Evolutionary conservation across 352 stramenopile species (phyloP), one percentile per base, ranked within the genome.

Genomic region (Blastocystis sp.): DNA sequence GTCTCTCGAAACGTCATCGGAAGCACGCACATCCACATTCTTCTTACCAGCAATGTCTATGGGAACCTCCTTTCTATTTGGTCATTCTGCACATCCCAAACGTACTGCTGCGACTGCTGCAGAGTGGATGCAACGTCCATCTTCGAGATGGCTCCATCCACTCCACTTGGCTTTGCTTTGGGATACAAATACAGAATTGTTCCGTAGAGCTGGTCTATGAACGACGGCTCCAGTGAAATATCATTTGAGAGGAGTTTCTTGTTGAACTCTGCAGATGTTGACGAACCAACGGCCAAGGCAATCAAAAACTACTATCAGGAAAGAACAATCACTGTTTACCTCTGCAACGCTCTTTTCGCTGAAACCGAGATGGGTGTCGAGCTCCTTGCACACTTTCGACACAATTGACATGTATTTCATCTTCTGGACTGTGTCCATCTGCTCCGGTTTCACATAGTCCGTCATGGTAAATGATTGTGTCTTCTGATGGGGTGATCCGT

Each of bases 401-500:
- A 85, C 75, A 42, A 67, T 85, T 16, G 57, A 72, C 40, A 85
- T 40, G 42, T 85, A 76, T 34, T 85, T 85, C 63, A 85, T 76
- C 49, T 85, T 85, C 75, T 85, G 57, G 38, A 85, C 57, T n/a
- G 75, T 54, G 29, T 85, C 65, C 75, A 85, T 85, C 9, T 73
- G 49, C 16, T 81, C 48, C 16, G 69, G 69, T 61, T 64, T 40
- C n/a, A 81, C n/a, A 42, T 63, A 81, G 7, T 40, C 21, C 6
- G 42, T 44, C 69, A 81, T 81, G 27, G n/a, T 46, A 38, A 44
- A 40, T n/a, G n/a, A n/a, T n/a, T n/a, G n/a, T n/a, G n/a, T n/a
- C n/a, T n/a, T n/a, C n/a, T n/a, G n/a, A n/a, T n/a, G n/a, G n/a
- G n/a, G n/a, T n/a, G n/a, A n/a, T n/a, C n/a, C n/a, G n/a, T n/a